phyloP scores from a whole-genome alignment of 805 yeast species.

The Candida loeiensis region DNA sequence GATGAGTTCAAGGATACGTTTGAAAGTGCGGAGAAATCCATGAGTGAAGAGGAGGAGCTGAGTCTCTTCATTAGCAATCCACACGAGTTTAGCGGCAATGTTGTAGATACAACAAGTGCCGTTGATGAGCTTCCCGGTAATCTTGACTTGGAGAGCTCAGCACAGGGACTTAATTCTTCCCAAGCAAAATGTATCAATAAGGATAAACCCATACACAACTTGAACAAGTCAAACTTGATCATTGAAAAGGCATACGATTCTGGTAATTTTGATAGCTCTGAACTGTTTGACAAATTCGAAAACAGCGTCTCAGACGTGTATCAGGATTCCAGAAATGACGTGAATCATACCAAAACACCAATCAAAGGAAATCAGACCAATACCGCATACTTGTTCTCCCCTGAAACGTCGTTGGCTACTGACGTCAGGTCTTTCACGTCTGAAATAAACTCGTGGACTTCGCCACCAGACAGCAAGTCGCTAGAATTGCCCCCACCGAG shows the following conservation, averaged over 20 bases:
- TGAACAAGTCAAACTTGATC: too few species aligned
- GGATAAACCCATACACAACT: too few species aligned
- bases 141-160: too few species aligned
- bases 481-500: neutral
- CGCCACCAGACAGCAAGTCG: neutral
- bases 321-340: neutral
- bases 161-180: too few species aligned
- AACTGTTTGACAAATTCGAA: neutral
- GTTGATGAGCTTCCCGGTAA: too few species aligned
- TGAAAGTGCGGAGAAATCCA: neutral
- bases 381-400: neutral
- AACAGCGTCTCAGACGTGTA: neutral
- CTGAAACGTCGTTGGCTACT: neutral
- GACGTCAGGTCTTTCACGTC: neutral
- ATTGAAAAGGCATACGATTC: too few species aligned
- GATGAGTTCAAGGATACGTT: neutral
- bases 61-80: constrained; percentile 14
- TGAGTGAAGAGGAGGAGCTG: constrained; percentile 3
- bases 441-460: neutral
- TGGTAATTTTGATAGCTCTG: too few species aligned
- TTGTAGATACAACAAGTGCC: neutral
- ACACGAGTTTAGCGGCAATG: neutral
- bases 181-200: too few species aligned
- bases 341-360: neutral
- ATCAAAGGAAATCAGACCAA: neutral